These are phyloP conservation scores for Russula sp. DNA, from an alignment of 768 basidiomycete genomes.

Conservation along the genomic window DNA sequence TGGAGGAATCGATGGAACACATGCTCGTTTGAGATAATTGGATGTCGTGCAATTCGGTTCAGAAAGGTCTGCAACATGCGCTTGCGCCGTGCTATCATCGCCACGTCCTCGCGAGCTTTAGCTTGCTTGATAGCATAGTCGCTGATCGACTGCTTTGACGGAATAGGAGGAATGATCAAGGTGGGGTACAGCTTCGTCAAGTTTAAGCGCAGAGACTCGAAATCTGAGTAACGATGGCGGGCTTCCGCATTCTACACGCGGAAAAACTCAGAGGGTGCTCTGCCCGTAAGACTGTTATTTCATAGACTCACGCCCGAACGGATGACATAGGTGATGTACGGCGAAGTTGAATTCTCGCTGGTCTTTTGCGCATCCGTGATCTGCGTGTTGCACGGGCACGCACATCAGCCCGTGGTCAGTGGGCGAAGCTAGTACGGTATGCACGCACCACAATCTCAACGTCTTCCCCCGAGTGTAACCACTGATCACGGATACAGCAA, in stretches of 20 bases:
- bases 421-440: no score
- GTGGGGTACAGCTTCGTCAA: slow-evolving; percentile 91
- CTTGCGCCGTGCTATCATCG: slow-evolving; percentile 86
- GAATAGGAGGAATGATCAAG: slow-evolving; percentile 94
- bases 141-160: slow-evolving; percentile 90
- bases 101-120: slow-evolving; percentile 93
- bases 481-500: slow-evolving; percentile 69
- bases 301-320: slow-evolving; percentile 62
- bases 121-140: slow-evolving; percentile 97
- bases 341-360: slow-evolving; percentile 74
- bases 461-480: slow-evolving; percentile 78
- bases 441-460: slow-evolving; percentile 66
- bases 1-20: slow-evolving; percentile 95
- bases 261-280: slow-evolving; percentile 1
- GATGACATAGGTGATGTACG: slow-evolving; percentile 94
- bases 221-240: slow-evolving; percentile 92
- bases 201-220: slow-evolving; percentile 83
- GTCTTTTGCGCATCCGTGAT: slow-evolving; percentile 97
- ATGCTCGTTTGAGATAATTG: slow-evolving; percentile 93
- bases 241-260: slow-evolving; percentile 66
- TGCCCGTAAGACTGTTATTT: no score
- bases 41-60: slow-evolving; percentile 83
- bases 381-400: slow-evolving; percentile 36
- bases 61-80: slow-evolving; percentile 95
- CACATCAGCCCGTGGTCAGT: no score